Conservation (phyloP, 2,329 filamentous ascomycete species). For the Verruconis gallopava region DNA sequence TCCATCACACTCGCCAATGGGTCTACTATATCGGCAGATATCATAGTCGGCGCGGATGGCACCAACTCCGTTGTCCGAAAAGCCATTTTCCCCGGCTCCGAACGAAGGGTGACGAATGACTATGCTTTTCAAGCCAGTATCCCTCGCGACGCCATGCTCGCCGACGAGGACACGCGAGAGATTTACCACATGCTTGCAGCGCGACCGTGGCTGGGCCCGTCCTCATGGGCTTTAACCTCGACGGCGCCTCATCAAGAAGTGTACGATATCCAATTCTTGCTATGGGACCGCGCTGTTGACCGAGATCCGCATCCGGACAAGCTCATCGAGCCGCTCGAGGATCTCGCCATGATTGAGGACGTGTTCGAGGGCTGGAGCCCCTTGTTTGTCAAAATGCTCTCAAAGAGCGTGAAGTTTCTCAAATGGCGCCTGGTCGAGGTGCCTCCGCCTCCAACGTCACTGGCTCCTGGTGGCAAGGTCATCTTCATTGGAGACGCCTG, state of each 20-base stretch:
- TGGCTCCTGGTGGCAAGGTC: slow-evolving; percentile 2
- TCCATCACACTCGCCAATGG: slow-evolving; percentile 3
- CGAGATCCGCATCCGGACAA: neutral
- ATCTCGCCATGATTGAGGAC: neutral
- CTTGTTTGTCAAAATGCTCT: neutral
- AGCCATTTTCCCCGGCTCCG: slow-evolving; percentile 1
- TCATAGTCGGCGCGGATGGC: slow-evolving; percentile 10
- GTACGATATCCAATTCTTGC: neutral
- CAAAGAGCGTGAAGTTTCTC: neutral
- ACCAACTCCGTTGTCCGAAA: slow-evolving; percentile 7
- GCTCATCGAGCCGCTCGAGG: neutral
- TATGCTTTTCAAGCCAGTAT: slow-evolving; percentile 1
- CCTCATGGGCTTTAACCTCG: neutral
- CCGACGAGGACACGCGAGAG: neutral
- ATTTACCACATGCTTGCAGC: slow-evolving; percentile 1
- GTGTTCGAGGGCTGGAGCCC: neutral
- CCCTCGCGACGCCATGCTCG: neutral
- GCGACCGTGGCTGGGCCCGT: neutral
- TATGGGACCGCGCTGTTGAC: neutral
- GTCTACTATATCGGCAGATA: slow-evolving; percentile 1
- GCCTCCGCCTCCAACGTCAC: neutral
- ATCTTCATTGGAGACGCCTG: slow-evolving; percentile 8
- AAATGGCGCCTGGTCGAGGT: slow-evolving; percentile 7
- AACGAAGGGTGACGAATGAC: neutral
- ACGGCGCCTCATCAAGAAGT: neutral